Evolutionary conservation across 2,329 filamentous ascomycete species (phyloP), one percentile per base, ranked within the genome.

Genomic region (Cercospora sojina): DNA sequence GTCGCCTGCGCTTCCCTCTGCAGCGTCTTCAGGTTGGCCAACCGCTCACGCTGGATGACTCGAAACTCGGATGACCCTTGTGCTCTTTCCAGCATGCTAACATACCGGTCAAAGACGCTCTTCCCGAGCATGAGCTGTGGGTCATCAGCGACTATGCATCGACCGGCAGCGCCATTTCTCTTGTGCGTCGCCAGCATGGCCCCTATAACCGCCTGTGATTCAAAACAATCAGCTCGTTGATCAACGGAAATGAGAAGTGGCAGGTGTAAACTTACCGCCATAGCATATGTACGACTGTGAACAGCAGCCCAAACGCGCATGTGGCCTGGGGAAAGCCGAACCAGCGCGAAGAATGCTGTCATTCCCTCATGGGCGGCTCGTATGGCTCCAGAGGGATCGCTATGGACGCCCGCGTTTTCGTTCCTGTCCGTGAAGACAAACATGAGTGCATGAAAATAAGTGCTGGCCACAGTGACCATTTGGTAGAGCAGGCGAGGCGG

Each of bases 371-470:
- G 47, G 16, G 47, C 47, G 3, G 47, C 47, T 27, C 47, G 47
- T 9, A 53, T 53, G 23, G 64, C 64, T 7, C 64, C 59, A 25
- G 62, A 51, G 10, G 49, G 29, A 18, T 66, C 59, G 13, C 35
- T 27, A 13, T 63, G 49, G 3, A 59, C 51, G 13, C 53, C 49
- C 13, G 59, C 38, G 1, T 20, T 49, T 18, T 59, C 64, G 18
- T 63, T 63, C 18, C 38, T 51, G 27, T 66, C 64, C 49, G 58
- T 66, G 41, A 58, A 66, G 20, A 66, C 27, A 20, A 58, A 58
- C 64, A 66, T 63, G 12, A 66, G 38, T 8, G 49, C 59, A n/a
- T 51, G 38, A n/a, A 63, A 66, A 31, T 59, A 63, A 16, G 27
- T 63, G 23, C 47, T 63, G 12, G 43, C 27, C 32, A 56, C 60